Conservation (phyloP, 139 green algal genomes). For the Chlamydomonas asymmetrica region DNA sequence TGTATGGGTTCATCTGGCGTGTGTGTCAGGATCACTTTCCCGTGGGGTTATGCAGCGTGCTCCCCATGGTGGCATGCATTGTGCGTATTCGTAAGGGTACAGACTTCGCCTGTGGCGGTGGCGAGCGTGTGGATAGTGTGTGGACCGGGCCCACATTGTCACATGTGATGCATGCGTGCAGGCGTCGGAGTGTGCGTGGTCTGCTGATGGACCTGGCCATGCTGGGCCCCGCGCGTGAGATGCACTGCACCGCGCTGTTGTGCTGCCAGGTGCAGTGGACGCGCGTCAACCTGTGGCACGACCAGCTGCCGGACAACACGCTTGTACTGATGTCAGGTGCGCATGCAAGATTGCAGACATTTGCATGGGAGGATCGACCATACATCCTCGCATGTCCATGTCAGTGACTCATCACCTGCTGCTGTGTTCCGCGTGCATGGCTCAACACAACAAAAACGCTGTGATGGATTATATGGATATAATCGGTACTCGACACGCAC, state of each 20-base stretch:
- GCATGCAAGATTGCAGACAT: background rate
- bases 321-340: slow-evolving; percentile 22
- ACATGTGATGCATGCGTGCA: no score
- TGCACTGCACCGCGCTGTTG: slow-evolving; percentile 35
- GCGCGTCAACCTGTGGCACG: slow-evolving; percentile 23
- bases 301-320: background rate
- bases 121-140: no score
- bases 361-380: background rate
- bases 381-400: background rate
- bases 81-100: no score
- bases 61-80: no score
- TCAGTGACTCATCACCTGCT: background rate
- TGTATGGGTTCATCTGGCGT: no score
- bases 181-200: no score
- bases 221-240: slow-evolving; percentile 30
- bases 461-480: background rate
- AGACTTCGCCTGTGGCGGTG: no score
- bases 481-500: no score
- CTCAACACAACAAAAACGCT: background rate
- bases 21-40: no score
- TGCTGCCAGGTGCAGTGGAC: slow-evolving; percentile 27
- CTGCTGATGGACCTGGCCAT: slow-evolving; percentile 26
- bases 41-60: no score
- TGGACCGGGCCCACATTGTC: no score
- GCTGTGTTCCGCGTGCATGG: no score